Conservation (phyloP, 257 asterid genomes). For the Petrea volubilis region DNA sequence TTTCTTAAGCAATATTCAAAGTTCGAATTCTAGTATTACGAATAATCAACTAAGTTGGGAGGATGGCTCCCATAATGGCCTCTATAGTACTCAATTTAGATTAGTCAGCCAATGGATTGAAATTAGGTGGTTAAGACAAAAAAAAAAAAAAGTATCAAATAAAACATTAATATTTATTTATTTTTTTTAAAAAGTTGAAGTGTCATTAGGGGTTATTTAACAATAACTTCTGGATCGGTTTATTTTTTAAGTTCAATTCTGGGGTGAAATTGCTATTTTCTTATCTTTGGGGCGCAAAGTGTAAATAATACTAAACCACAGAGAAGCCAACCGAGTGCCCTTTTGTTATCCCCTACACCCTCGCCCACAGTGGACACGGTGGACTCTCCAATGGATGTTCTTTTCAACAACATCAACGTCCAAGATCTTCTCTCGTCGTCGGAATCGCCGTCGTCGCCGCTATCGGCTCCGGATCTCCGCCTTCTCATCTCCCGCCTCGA, state of each 20-base stretch:
- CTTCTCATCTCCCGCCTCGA: conserved; percentile 85
- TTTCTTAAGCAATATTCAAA: too few relatives aligned
- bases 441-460: conserved; percentile 64
- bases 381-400: conserved; percentile 58
- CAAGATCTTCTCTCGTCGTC: conserved; percentile 79
- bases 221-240: too few relatives aligned
- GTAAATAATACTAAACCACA: neutral
- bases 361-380: conserved; percentile 25
- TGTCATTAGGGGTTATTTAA: too few relatives aligned
- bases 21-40: too few relatives aligned
- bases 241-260: neutral
- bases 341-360: conserved; percentile 16
- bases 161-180: too few relatives aligned
- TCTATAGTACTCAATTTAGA: too few relatives aligned
- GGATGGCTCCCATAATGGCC: too few relatives aligned
- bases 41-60: too few relatives aligned
- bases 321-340: neutral
- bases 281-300: neutral
- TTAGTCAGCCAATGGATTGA: too few relatives aligned
- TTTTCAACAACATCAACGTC: conserved; percentile 61
- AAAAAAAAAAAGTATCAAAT: too few relatives aligned
- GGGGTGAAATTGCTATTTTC: neutral
- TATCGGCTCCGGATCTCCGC: conserved; percentile 94
- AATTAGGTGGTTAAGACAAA: too few relatives aligned
- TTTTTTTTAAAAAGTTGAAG: too few relatives aligned